Percentiles rank a stretch among this genome's conserved stretches.
phyloP scores from a whole-genome alignment of 495 filamentous ascomycete genomes.

The Trypethelium eluteriae region DNA sequence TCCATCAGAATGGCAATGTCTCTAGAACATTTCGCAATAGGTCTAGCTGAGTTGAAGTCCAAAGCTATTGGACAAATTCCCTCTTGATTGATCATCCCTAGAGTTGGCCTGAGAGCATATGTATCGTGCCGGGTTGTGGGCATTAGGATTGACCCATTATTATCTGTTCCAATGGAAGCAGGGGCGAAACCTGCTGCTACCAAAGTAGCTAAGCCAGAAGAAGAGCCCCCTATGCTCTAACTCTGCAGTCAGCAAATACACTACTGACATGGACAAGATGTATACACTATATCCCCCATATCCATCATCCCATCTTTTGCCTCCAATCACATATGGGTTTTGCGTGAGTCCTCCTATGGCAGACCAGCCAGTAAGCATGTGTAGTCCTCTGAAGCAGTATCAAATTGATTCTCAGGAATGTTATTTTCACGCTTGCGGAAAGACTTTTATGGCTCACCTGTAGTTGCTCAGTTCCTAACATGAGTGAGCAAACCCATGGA shows the following conservation, averaged over 20 bases:
- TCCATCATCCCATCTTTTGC: conserved; percentile 27
- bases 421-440: conserved; percentile 34
- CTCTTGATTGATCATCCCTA: conserved; percentile 27
- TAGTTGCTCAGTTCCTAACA: conserved; percentile 33
- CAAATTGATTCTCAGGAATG: not conserved
- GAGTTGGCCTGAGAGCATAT: conserved; percentile 31
- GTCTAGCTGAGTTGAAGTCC: conserved; percentile 28
- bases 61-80: conserved; percentile 28
- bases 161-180: conserved; percentile 30
- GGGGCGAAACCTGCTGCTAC: conserved; percentile 33
- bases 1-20: conserved; percentile 30
- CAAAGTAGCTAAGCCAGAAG: conserved; percentile 30
- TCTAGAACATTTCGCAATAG: conserved; percentile 32
- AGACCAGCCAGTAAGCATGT: conserved; percentile 32
- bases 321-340: conserved; percentile 34
- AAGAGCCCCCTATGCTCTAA: conserved; percentile 26
- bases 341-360: conserved; percentile 33
- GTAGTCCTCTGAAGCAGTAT: conserved; percentile 5
- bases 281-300: conserved; percentile 18
- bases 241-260: no score
- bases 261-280: no score
- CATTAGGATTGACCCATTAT: conserved; percentile 30
- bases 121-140: conserved; percentile 31
- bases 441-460: conserved; percentile 54
- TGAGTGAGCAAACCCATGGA: conserved; percentile 5